Conservation (phyloP, 2,329 filamentous ascomycete genomes). For the Scortechinia acanthostroma region DNA sequence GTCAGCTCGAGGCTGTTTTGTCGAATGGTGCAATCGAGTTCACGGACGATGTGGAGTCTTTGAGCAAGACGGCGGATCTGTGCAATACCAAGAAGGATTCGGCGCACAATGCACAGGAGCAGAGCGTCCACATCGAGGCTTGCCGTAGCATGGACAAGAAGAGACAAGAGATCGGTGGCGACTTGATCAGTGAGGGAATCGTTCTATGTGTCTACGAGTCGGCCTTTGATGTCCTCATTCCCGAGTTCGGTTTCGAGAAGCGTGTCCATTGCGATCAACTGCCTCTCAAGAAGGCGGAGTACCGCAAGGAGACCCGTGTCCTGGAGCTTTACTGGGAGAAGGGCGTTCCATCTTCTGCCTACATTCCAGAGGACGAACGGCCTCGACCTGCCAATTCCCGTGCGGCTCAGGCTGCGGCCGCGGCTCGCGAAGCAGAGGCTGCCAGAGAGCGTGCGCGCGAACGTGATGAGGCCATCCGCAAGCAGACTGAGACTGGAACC, state of each 20-base stretch:
- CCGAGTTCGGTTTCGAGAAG: slow-evolving; percentile 98
- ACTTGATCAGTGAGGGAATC: slow-evolving; percentile 90
- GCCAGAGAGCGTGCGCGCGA: slow-evolving; percentile 77
- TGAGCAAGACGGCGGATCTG: slow-evolving; percentile 86
- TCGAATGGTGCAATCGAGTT: slow-evolving; percentile 79
- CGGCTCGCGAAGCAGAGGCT: slow-evolving; percentile 74
- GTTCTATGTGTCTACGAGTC: slow-evolving; percentile 97
- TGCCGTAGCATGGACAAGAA: slow-evolving; percentile 94
- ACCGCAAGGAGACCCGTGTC: slow-evolving; percentile 88
- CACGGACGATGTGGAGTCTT: slow-evolving; percentile 76
- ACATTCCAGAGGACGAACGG: slow-evolving; percentile 92
- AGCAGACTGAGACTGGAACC: slow-evolving; percentile 89
- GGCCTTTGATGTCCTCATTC: slow-evolving; percentile 94
- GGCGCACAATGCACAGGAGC: slow-evolving; percentile 91
- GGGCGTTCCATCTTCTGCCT: slow-evolving; percentile 90
- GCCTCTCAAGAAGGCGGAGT: slow-evolving; percentile 97
- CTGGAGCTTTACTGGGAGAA: slow-evolving; percentile 99
- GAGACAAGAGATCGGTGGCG: slow-evolving; percentile 77
- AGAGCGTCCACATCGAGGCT: slow-evolving; percentile 96
- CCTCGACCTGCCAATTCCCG: slow-evolving; percentile 74
- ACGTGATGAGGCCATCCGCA: slow-evolving; percentile 81
- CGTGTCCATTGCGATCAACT: slow-evolving; percentile 97
- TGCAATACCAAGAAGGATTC: slow-evolving; percentile 99
- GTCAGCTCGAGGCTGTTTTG: slow-evolving; percentile 81
- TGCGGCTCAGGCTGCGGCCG: slow-evolving; percentile 67